These are phyloP conservation scores for Metschnikowia noctiluminum DNA, from an alignment of 805 yeast genomes.

Conservation along the genomic window DNA sequence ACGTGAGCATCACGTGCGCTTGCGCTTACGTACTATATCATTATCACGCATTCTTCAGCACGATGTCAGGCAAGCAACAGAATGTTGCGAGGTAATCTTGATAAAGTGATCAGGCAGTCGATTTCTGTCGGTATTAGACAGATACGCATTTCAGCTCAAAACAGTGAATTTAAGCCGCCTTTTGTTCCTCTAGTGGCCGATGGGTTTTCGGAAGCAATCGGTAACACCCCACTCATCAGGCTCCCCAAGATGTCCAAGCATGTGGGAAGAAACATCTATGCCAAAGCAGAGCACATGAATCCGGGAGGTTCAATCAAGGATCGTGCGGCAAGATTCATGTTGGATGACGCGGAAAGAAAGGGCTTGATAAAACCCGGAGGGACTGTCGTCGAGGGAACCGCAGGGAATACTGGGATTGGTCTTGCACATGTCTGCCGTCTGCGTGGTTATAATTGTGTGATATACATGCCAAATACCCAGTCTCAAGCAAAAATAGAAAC, in stretches of 20 bases:
- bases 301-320: conserved; percentile 95
- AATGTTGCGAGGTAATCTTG: conserved; percentile 1
- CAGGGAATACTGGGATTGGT: conserved; percentile 96
- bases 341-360: conserved; percentile 72
- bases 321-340: conserved; percentile 76
- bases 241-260: conserved; percentile 54
- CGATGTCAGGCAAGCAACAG: neutral
- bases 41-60: too few species aligned
- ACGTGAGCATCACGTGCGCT: neutral
- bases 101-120: neutral
- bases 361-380: conserved; percentile 73
- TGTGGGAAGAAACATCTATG: conserved; percentile 73
- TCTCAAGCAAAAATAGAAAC: conserved; percentile 76
- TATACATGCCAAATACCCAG: conserved; percentile 91
- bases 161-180: conserved; percentile 30
- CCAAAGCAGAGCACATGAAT: conserved; percentile 88
- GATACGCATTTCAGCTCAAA: conserved; percentile 12
- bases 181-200: conserved; percentile 65
- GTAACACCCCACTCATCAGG: conserved; percentile 84
- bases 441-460: conserved; percentile 78
- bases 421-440: conserved; percentile 77
- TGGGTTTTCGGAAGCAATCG: conserved; percentile 82
- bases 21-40: neutral
- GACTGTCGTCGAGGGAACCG: conserved; percentile 89
- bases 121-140: neutral